A percentile compares a stretch with the other conserved stretches of the same genome.
phyloP scores from a whole-genome alignment of 1,284 basidiomycete genomes.

The Fomitopsis pinicola region DNA sequence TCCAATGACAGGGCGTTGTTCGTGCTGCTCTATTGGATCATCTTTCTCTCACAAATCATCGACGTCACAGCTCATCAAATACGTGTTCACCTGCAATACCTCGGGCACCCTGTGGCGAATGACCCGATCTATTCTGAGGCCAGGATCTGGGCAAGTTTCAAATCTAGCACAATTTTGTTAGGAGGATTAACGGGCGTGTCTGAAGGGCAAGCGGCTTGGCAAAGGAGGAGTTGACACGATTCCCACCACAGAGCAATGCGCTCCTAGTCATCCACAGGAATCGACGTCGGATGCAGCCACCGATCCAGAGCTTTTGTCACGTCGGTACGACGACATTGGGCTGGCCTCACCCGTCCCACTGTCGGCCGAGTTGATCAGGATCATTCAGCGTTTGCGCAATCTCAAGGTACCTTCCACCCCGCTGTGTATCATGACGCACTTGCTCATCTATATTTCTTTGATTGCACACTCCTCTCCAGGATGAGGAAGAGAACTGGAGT shows the following conservation, averaged over 20 bases:
- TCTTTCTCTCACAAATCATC: background rate
- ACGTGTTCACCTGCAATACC: conserved; percentile 92
- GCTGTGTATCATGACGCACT: background rate
- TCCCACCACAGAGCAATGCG: conserved; percentile 59
- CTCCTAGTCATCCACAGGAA: conserved; percentile 61
- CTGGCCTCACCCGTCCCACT: conserved; percentile 84
- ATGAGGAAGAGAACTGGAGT: conserved; percentile 91
- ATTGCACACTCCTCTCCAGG: conserved; percentile 36
- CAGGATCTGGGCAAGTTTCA: conserved; percentile 70
- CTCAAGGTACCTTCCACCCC: conserved; percentile 59
- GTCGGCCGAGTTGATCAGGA: conserved; percentile 77
- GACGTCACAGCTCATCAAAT: conserved; percentile 79
- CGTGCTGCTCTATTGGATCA: background rate
- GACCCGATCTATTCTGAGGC: conserved; percentile 83
- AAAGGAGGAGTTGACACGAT: conserved; percentile 78
- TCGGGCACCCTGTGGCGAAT: conserved; percentile 92
- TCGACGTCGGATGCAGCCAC: conserved; percentile 27
- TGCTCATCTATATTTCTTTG: background rate
- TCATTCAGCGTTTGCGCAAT: conserved; percentile 80
- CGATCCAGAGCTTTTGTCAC: conserved; percentile 32
- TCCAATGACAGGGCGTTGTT: conserved; percentile 85
- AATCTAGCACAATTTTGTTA: background rate
- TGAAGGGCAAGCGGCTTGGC: conserved; percentile 67
- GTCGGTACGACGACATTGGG: conserved; percentile 70
- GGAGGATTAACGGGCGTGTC: background rate